Evolutionary conservation across 306 rosid genomes (phyloP), one percentile per base, ranked within the genome.

Genomic region (Begonia loranthoides): DNA sequence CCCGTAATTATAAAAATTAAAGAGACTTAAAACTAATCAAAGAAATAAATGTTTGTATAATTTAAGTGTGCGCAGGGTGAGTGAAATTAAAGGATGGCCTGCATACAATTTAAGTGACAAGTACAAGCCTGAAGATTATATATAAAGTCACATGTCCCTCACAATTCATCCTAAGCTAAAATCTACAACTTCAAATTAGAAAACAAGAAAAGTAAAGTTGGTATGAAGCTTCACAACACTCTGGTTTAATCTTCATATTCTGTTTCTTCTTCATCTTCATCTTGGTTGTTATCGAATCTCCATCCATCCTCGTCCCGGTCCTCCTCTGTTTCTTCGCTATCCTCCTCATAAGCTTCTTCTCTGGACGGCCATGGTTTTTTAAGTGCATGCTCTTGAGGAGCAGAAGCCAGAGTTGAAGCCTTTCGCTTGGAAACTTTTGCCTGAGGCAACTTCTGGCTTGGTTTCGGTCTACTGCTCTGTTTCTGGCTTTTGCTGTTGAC

Each of bases 321-420:
- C 71, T 90, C 95, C 62, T 90, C 99, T 0, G 99, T 90, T 73
- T 90, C 99, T 80, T 90, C 99, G 15, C 95, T 90, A 51, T 90
- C 97, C 68, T 77, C 86, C 60, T 87, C 90, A 1, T 51, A 82
- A 17, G 64, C 61, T 56, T 85, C 96, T 21, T 78, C 94, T 69
- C 82, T 82, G 57, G 66, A 76, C 0, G 86, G 76, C 97, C 97
- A 90, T 28, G 86, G 66, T 39, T 78, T 90, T 62, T 90, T 90
- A 48, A 60, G 49, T 13, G 66, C 65, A 63, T 52, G 72, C 49
- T 72, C 54, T 15, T 77, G 50, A 28, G 76, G 68, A n/a, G 75
- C 68, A 49, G 90, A 21, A 28, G 36, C 36, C 12, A 78, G 80
- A 17, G 77, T 52, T 0, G 86, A 58, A n/a, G 78, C 86, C 68